A percentile compares a stretch with the other conserved stretches of the same genome.
Evolutionary conservation across 495 filamentous ascomycete genomes (phyloP).

Genomic region (Penicillium canariense): DNA sequence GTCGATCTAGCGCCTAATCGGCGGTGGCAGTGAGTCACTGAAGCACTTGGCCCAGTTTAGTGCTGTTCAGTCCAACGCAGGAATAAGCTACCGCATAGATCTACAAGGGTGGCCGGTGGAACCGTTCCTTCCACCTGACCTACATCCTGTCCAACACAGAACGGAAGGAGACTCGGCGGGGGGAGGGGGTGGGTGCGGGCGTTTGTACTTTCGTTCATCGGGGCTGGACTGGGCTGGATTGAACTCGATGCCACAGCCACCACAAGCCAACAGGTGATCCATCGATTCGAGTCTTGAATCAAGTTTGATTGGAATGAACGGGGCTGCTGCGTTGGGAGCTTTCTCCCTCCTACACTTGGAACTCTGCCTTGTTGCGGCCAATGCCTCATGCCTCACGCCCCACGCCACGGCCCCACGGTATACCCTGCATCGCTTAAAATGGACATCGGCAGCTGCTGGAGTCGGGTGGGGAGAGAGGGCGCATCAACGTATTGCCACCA

Average conservation of each 20-base stretch:
- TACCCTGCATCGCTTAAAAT: background rate
- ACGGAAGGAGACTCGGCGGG: too few relatives aligned
- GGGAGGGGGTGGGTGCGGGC: too few relatives aligned
- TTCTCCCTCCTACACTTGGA: background rate
- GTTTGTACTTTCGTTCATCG: background rate
- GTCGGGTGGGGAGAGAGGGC: conserved; percentile 1
- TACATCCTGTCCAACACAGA: too few relatives aligned
- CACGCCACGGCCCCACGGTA: conserved; percentile 18
- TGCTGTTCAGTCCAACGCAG: background rate
- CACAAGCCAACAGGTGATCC: background rate
- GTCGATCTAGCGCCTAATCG: conserved; percentile 3
- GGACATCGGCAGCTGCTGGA: conserved; percentile 2
- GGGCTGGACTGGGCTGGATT: background rate
- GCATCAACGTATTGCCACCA: conserved; percentile 21
- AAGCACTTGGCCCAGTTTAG: background rate
- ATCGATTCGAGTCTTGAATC: background rate
- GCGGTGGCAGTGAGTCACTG: conserved; percentile 4
- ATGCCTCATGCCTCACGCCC: conserved; percentile 12
- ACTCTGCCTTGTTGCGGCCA: background rate
- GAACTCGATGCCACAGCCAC: background rate
- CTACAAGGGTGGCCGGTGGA: background rate
- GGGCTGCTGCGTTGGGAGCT: background rate
- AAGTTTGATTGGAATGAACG: background rate
- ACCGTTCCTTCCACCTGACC: too few relatives aligned
- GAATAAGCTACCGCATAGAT: conserved; percentile 2